Conservation (phyloP, 2,329 filamentous ascomycete species). For the Neonectria neomacrospora region DNA sequence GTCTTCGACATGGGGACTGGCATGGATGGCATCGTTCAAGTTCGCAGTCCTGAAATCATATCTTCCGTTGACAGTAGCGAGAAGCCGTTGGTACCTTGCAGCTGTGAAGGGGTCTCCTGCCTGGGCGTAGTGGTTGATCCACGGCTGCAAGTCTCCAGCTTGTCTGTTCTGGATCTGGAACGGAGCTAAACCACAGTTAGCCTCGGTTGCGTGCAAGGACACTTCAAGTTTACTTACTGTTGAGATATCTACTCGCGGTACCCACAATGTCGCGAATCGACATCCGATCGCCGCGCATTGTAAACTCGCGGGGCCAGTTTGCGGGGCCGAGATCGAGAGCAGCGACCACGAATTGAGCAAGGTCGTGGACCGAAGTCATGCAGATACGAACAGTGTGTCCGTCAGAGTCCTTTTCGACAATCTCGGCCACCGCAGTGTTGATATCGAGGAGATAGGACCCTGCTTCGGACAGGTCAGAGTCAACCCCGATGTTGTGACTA, state of each 20-base stretch:
- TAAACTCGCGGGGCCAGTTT: conserved; percentile 75
- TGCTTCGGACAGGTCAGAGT: conserved; percentile 64
- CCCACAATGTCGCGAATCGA: conserved; percentile 69
- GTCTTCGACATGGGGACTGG: conserved; percentile 48
- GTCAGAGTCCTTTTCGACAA: conserved; percentile 64
- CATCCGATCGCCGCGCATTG: conserved; percentile 74
- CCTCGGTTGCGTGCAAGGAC: background rate
- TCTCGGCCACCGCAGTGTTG: conserved; percentile 65
- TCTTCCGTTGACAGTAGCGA: conserved; percentile 74
- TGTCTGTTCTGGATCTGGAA: conserved; percentile 54
- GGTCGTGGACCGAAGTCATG: conserved; percentile 76
- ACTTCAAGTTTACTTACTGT: conserved; percentile 52
- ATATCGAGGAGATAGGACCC: conserved; percentile 76
- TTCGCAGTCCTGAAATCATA: conserved; percentile 73
- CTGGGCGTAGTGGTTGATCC: conserved; percentile 56
- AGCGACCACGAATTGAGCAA: conserved; percentile 77
- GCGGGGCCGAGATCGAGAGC: conserved; percentile 70
- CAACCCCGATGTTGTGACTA: conserved; percentile 66
- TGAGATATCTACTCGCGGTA: conserved; percentile 60
- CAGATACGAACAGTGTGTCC: conserved; percentile 67
- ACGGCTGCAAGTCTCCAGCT: conserved; percentile 54
- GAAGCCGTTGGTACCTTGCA: conserved; percentile 68
- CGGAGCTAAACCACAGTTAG: conserved; percentile 49
- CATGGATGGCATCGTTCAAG: conserved; percentile 63
- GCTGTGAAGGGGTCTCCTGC: conserved; percentile 61